These are phyloP conservation scores for Rhodotorula toruloides DNA, from an alignment of 768 basidiomycete genomes.

Conservation along the genomic window DNA sequence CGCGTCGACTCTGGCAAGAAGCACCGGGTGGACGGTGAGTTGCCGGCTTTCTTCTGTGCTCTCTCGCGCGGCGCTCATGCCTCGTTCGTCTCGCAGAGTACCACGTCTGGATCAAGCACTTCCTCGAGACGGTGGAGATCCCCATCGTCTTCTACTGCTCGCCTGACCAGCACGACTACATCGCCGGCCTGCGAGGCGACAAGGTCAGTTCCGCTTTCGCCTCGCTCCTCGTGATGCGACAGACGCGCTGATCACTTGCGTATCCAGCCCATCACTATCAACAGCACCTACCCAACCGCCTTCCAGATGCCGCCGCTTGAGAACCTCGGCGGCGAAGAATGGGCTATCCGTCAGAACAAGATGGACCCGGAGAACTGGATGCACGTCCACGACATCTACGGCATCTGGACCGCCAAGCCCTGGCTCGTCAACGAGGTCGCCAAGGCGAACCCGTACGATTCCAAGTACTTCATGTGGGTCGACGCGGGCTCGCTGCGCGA, in stretches of 20 bases:
- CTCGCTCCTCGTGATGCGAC: too few relatives aligned
- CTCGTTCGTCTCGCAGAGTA: conserved; percentile 20
- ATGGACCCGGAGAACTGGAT: conserved; percentile 36
- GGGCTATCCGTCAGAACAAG: conserved; percentile 34
- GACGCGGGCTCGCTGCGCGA: conserved; percentile 40
- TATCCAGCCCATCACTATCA: conserved; percentile 32
- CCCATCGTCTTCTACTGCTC: conserved; percentile 41
- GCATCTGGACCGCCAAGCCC: conserved; percentile 41
- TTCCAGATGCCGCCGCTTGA: conserved; percentile 39
- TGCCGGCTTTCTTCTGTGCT: too few relatives aligned
- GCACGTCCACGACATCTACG: conserved; percentile 40
- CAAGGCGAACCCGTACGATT: conserved; percentile 31
- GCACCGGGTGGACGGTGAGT: conserved; percentile 36
- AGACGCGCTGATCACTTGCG: neutral
- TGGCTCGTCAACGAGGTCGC: conserved; percentile 39
- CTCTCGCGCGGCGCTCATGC: neutral
- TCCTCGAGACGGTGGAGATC: conserved; percentile 36
- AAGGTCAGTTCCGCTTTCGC: conserved; percentile 16
- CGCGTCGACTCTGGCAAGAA: conserved; percentile 37
- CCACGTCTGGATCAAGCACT: conserved; percentile 37
- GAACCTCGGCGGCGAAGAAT: conserved; percentile 31
- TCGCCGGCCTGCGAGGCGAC: conserved; percentile 31
- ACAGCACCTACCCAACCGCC: conserved; percentile 29
- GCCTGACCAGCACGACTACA: conserved; percentile 21
- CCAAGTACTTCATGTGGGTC: conserved; percentile 41